Evolutionary conservation across 139 green algal species (phyloP).

Genomic region (Tetraselmis striata): DNA sequence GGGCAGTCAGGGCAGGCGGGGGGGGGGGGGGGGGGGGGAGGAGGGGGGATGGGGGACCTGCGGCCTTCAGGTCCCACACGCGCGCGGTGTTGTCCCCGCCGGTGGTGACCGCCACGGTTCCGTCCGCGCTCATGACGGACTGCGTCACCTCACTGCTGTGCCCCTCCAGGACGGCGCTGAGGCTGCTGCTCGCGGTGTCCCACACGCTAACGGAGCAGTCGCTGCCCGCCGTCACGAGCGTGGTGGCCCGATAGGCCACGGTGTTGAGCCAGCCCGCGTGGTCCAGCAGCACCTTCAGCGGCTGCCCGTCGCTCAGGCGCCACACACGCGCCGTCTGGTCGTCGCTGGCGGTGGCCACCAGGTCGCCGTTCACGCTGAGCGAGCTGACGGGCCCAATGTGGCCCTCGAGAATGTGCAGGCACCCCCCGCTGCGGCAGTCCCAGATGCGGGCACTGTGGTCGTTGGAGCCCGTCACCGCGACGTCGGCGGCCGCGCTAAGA

Average conservation of each 20-base stretch:
- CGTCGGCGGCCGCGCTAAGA: not conserved
- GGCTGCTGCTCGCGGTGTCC: not conserved
- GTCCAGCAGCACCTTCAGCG: not conserved
- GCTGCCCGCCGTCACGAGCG: not conserved
- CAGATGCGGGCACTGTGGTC: slow-evolving; percentile 41
- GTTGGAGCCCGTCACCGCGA: slow-evolving; percentile 29
- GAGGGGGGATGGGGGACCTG: too few species aligned
- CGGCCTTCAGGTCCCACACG: not conserved
- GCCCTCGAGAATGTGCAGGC: slow-evolving; percentile 29
- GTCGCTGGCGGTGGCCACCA: not conserved
- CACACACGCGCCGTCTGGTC: not conserved
- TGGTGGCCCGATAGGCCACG: not conserved
- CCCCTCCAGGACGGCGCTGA: not conserved
- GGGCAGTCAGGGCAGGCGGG: too few species aligned
- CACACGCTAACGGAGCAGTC: not conserved
- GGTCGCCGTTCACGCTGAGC: not conserved
- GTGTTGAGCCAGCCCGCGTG: not conserved
- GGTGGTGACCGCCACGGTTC: not conserved
- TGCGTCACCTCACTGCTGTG: not conserved
- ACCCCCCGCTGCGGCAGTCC: slow-evolving; percentile 31
- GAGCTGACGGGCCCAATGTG: not conserved
- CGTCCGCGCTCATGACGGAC: not conserved
- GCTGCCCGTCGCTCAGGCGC: not conserved
- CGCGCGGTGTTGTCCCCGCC: not conserved
- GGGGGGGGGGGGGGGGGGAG: too few species aligned